Conservation (phyloP, 306 rosid species). For the Myrica gale region DNA sequence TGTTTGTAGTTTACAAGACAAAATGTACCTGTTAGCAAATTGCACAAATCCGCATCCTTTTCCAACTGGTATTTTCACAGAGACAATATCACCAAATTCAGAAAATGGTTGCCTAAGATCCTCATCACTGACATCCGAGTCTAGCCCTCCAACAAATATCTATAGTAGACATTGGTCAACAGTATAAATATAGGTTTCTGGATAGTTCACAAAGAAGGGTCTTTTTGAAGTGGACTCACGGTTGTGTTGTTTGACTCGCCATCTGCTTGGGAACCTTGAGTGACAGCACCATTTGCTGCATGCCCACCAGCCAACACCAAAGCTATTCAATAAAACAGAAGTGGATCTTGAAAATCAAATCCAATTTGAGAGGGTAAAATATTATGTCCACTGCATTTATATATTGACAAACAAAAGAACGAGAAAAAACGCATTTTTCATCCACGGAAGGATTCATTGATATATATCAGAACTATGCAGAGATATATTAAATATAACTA, state of each 20-base stretch:
- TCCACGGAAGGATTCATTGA: background rate
- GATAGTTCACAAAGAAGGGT: conserved; percentile 6
- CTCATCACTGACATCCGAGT: conserved; percentile 85
- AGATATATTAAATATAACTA: no score
- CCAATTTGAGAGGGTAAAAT: background rate
- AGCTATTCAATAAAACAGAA: conserved; percentile 47
- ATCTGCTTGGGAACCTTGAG: conserved; percentile 80
- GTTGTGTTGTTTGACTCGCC: conserved; percentile 84
- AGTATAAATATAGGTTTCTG: conserved; percentile 11
- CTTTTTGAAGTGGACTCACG: conserved; percentile 48
- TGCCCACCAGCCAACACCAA: conserved; percentile 92
- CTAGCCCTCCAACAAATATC: conserved; percentile 99
- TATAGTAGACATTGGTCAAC: conserved; percentile 35
- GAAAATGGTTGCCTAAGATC: conserved; percentile 89
- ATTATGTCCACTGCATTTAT: background rate
- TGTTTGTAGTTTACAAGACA: background rate
- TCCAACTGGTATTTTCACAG: conserved; percentile 91
- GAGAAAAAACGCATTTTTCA: background rate
- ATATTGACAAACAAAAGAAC: conserved; percentile 7
- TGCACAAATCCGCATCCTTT: conserved; percentile 99
- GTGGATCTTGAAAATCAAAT: conserved; percentile 19
- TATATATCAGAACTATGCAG: background rate
- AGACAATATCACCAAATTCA: conserved; percentile 83
- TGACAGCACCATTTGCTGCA: conserved; percentile 56
- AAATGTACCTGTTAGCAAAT: conserved; percentile 77